Conservation (phyloP, 371 early-diverging fungal genomes). For the Haplosporangium sp. region DNA sequence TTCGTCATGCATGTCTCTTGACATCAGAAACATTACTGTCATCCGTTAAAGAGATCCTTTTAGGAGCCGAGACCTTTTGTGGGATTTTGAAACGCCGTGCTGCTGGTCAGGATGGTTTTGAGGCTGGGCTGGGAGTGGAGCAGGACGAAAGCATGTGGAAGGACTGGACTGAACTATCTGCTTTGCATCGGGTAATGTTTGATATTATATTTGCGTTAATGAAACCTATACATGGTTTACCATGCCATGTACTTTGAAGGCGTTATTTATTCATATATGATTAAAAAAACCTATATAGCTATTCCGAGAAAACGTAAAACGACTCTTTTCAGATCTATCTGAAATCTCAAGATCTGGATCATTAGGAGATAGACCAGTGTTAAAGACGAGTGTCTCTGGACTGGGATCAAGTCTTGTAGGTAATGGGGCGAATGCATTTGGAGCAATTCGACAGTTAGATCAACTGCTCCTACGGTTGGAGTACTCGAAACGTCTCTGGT, state of each 20-base stretch:
- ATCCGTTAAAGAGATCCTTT: conserved; percentile 28
- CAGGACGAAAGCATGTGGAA: conserved; percentile 42
- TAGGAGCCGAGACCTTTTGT: conserved; percentile 20
- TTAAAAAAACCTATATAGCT: background rate
- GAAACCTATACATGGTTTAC: too few relatives aligned
- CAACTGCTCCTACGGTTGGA: conserved; percentile 75
- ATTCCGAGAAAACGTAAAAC: conserved; percentile 63
- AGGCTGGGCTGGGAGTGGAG: conserved; percentile 23
- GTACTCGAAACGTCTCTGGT: conserved; percentile 63
- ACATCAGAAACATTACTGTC: conserved; percentile 17
- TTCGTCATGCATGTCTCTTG: conserved; percentile 45
- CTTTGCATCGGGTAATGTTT: conserved; percentile 20
- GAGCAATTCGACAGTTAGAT: conserved; percentile 64
- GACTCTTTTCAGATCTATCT: conserved; percentile 67
- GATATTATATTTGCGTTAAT: background rate
- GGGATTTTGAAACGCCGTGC: conserved; percentile 46
- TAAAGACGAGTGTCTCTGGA: conserved; percentile 29
- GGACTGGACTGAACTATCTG: conserved; percentile 40
- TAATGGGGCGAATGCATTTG: conserved; percentile 46
- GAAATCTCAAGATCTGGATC: conserved; percentile 50
- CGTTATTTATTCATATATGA: too few relatives aligned
- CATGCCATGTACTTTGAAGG: too few relatives aligned
- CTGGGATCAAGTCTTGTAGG: conserved; percentile 49
- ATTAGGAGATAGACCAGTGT: conserved; percentile 31
- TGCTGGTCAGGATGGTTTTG: conserved; percentile 48